Evolutionary conservation across 805 yeast genomes (phyloP).

Genomic region (Saturnispora hagleri): DNA sequence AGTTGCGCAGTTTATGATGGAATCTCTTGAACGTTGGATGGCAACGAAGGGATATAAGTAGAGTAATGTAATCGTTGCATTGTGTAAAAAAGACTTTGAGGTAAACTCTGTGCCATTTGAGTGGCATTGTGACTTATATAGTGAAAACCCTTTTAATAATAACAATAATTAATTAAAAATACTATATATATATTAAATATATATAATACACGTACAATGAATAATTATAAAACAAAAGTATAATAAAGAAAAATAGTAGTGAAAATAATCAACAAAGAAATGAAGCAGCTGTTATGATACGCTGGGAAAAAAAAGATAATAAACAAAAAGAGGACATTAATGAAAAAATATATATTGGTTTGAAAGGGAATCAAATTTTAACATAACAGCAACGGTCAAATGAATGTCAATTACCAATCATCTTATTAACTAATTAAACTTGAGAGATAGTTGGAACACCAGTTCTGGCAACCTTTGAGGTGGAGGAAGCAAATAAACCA

Average conservation of each 20-base stretch:
- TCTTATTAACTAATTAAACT: slow-evolving; percentile 39
- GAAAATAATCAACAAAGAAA: neutral
- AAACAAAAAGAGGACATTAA: neutral
- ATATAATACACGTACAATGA: neutral
- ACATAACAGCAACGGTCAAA: neutral
- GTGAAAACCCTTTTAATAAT: neutral
- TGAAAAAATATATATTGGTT: neutral
- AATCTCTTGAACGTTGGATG: slow-evolving; percentile 65
- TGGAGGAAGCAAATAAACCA: slow-evolving; percentile 48
- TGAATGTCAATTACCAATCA: neutral
- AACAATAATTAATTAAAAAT: neutral
- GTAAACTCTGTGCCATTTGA: too few relatives aligned
- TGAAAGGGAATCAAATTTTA: neutral
- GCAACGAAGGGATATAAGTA: slow-evolving; percentile 50
- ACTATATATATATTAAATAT: slow-evolving; percentile 3
- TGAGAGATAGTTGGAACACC: slow-evolving; percentile 89
- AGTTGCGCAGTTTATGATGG: slow-evolving; percentile 81
- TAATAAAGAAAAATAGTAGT: neutral
- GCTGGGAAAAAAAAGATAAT: neutral
- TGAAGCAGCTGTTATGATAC: neutral
- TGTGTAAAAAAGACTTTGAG: neutral
- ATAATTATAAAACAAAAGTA: slow-evolving; percentile 1
- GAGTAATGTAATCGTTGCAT: neutral
- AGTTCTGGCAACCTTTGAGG: slow-evolving; percentile 51
- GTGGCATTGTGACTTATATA: too few relatives aligned